phyloP scores from a whole-genome alignment of 768 basidiomycete genomes.

The Phlebiopsis flavidoalba region DNA sequence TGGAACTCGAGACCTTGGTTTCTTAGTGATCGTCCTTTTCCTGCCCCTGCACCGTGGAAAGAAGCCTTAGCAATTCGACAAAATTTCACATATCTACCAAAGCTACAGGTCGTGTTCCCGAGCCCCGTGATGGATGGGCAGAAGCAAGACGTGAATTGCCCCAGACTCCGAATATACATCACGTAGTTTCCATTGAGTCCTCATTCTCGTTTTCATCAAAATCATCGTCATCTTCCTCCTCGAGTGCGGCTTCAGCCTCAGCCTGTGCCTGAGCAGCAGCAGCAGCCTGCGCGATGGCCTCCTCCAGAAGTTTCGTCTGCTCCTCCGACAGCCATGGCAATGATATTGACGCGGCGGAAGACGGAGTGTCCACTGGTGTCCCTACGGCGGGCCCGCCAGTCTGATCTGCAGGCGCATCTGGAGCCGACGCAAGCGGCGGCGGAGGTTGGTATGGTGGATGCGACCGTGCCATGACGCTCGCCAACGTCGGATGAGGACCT shows the following conservation, averaged over 20 bases:
- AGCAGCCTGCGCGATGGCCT: conserved; percentile 71
- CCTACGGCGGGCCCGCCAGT: neutral
- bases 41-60: too few relatives aligned
- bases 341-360: conserved; percentile 27
- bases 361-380: neutral
- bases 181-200: neutral
- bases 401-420: conserved; percentile 7
- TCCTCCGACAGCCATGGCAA: conserved; percentile 70
- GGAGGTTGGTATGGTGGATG: conserved; percentile 9
- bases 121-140: too few relatives aligned
- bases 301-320: conserved; percentile 62
- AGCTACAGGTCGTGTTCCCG: too few relatives aligned
- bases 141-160: too few relatives aligned
- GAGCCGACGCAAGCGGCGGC: conserved; percentile 1
- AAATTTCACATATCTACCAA: too few relatives aligned
- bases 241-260: conserved; percentile 71
- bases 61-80: too few relatives aligned
- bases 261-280: conserved; percentile 74
- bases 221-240: conserved; percentile 60
- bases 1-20: too few relatives aligned
- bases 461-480: conserved; percentile 12
- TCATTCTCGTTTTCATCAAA: conserved; percentile 32
- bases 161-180: neutral
- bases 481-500: conserved; percentile 7
- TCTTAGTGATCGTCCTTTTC: too few relatives aligned